Base-by-base conservation (phyloP, 2,329 filamentous ascomycete genomes). In the Colletotrichum sp. region DNA sequence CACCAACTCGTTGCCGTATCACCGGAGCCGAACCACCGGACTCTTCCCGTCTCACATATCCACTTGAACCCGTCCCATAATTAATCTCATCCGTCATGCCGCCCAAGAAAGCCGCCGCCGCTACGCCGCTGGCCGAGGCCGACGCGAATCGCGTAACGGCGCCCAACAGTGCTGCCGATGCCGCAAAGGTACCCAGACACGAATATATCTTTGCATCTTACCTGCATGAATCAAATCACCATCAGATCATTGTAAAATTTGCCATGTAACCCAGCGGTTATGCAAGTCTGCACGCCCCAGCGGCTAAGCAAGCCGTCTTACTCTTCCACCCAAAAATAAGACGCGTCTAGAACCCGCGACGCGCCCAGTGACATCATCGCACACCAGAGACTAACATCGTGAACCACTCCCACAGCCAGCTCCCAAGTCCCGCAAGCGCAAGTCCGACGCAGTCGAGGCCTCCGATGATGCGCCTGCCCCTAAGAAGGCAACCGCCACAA, bases 401-500 rank as follows among this genome's bases (percentile, higher is more conserved):
- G 48, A 74, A 62, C 12, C 43, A 61, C 58, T 13, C 28, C 58
- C 66, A 61, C n/a, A 68, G 66, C 75, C 72, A 43, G 60, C 68
- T 2, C 34, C 55, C 15, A 77, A 60, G 30, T 52, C 68, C 22
- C 75, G 68, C 34, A 77, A 77, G 65, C 76, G 70, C 28, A 77
- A 77, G 55, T 77, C 76, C 6, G 68, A 77, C 56, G 74, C 67
- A 10, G 32, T 60, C 55, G 48, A 74, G 5, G 52, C 52, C 48
- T 25, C 13, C 13, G 7, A 9, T 18, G 27, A 56, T 7, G 25
- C n/a, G 25, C 16, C 56, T 16, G 28, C 48, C 4, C 16, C 30
- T 7, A 61, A 61, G 28, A 61, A 61, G 16, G 28, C 58, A 3
- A 34, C 58, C 18, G 22, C 58, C 10, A 61, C 64, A 25, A 66